These are phyloP conservation scores for Botrytis aclada DNA, from an alignment of 2,329 filamentous ascomycete species.

Conservation along the genomic window DNA sequence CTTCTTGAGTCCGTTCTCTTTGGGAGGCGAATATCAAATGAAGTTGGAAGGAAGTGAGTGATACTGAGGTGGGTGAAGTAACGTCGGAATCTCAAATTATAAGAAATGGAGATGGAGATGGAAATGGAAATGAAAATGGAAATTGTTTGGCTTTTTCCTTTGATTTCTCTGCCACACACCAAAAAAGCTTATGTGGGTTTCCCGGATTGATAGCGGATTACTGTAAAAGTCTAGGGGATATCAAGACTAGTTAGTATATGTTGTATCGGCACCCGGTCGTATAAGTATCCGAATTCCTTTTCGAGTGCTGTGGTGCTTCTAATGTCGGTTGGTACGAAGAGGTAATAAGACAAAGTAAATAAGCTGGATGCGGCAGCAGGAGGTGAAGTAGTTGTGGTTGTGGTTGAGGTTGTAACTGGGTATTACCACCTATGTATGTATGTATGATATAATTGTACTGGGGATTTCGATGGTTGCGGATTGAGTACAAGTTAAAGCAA, in stretches of 20 bases:
- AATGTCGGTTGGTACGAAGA: neutral
- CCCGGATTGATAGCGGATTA: neutral
- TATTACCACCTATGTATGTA: neutral
- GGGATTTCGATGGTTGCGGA: neutral
- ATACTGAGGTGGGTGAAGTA: neutral
- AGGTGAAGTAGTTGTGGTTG: too few relatives aligned
- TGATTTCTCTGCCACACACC: neutral
- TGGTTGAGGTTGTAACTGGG: neutral
- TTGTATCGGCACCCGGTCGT: too few relatives aligned
- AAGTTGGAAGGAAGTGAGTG: neutral
- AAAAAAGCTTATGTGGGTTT: constrained; percentile 7
- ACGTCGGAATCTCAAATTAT: neutral
- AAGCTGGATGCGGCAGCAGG: too few relatives aligned
- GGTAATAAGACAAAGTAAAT: neutral
- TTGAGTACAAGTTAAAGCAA: neutral
- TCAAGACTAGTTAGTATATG: neutral
- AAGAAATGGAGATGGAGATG: neutral
- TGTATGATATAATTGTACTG: neutral
- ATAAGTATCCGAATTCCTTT: neutral
- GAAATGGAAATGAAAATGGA: neutral
- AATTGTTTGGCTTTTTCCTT: neutral
- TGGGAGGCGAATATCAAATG: neutral
- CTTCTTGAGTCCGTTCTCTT: neutral
- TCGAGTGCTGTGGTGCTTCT: neutral
- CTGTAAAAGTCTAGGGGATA: neutral